Conservation (phyloP, 371 early-diverging fungal species). For the Rhizopus arrhizus region DNA sequence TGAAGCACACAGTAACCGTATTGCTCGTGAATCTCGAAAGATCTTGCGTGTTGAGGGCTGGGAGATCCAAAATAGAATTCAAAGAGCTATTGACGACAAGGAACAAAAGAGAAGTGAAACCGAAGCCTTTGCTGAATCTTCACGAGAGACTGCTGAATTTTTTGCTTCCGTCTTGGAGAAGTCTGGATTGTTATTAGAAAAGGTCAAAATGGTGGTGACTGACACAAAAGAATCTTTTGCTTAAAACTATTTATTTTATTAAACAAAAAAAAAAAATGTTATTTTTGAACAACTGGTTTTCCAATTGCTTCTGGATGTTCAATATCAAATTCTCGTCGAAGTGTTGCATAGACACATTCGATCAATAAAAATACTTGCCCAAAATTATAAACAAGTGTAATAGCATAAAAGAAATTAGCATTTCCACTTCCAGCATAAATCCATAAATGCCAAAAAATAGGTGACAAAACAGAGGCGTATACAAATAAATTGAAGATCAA, state of each 20-base stretch:
- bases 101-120: slow-evolving; percentile 69
- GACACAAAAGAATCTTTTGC: slow-evolving; percentile 19
- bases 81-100: slow-evolving; percentile 76
- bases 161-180: slow-evolving; percentile 63
- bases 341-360: slow-evolving; percentile 74
- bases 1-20: slow-evolving; percentile 69
- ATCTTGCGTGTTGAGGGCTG: slow-evolving; percentile 80
- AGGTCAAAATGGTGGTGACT: slow-evolving; percentile 40
- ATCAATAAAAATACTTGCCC: slow-evolving; percentile 81
- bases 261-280: not conserved
- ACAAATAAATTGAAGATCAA: slow-evolving; percentile 66
- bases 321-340: slow-evolving; percentile 80
- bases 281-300: slow-evolving; percentile 64
- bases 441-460: slow-evolving; percentile 94
- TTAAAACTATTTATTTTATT: not conserved
- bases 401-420: slow-evolving; percentile 97
- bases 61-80: slow-evolving; percentile 85
- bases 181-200: slow-evolving; percentile 39
- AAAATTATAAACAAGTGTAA: slow-evolving; percentile 86
- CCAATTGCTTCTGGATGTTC: slow-evolving; percentile 61
- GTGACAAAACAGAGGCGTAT: slow-evolving; percentile 78
- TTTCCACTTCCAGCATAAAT: slow-evolving; percentile 93
- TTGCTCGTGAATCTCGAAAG: slow-evolving; percentile 74
- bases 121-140: slow-evolving; percentile 53
- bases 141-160: slow-evolving; percentile 70